These are phyloP conservation scores for Dactylellina parvicollis DNA, from an alignment of 2,329 filamentous ascomycete genomes.

Conservation along the genomic window DNA sequence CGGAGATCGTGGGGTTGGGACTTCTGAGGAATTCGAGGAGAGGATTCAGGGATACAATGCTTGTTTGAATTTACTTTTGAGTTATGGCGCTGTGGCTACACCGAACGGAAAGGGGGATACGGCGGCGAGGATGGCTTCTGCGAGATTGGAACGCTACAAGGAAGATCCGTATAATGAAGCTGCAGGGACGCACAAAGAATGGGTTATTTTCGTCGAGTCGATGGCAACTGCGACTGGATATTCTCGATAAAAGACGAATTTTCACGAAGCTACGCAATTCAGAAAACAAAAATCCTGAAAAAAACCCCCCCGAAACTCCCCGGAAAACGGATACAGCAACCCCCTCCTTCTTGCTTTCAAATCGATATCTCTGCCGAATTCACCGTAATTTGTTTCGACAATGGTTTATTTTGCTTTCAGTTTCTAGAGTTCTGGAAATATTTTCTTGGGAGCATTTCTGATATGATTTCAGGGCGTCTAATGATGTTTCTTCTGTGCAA, in stretches of 20 bases:
- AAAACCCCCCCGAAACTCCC: background rate
- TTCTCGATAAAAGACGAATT: slow-evolving; percentile 12
- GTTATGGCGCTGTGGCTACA: slow-evolving; percentile 45
- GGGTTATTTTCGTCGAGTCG: slow-evolving; percentile 42
- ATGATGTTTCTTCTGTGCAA: slow-evolving; percentile 2
- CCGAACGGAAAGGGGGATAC: slow-evolving; percentile 49
- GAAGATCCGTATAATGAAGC: slow-evolving; percentile 40
- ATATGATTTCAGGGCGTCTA: slow-evolving; percentile 44
- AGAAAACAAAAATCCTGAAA: background rate
- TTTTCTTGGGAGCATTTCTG: slow-evolving; percentile 30
- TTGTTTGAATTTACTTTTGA: slow-evolving; percentile 49
- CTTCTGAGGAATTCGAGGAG: slow-evolving; percentile 44
- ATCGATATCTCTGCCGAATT: slow-evolving; percentile 34
- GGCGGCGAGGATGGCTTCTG: slow-evolving; percentile 45
- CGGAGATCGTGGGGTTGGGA: slow-evolving; percentile 39
- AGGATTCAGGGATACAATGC: slow-evolving; percentile 35
- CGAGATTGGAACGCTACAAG: slow-evolving; percentile 30
- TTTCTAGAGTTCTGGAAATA: slow-evolving; percentile 27
- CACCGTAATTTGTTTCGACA: slow-evolving; percentile 37
- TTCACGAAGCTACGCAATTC: slow-evolving; percentile 8
- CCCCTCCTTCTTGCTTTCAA: slow-evolving; percentile 20
- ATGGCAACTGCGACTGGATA: slow-evolving; percentile 18
- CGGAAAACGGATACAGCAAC: no score
- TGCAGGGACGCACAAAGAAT: slow-evolving; percentile 43
- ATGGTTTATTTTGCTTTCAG: background rate